phyloP scores from a whole-genome alignment of 73 alveolate genomes.

The Tetrahymena borealis region DNA sequence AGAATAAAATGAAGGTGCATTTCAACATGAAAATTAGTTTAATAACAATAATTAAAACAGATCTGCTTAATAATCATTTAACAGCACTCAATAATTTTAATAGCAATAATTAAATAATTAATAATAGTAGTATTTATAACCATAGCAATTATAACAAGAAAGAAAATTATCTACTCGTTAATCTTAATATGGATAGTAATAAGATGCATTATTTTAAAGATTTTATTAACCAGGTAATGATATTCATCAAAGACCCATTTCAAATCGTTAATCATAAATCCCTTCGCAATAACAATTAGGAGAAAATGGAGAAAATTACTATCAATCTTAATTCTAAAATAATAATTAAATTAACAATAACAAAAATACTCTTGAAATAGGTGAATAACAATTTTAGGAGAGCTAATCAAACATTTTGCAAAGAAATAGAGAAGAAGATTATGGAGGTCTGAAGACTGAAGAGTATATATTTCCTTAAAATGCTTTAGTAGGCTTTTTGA shows the following conservation, averaged over 20 bases:
- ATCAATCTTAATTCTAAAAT: neutral
- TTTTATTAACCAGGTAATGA: neutral
- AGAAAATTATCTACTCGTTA: neutral
- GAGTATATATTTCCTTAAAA: neutral
- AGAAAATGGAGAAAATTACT: neutral
- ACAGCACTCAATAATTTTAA: neutral
- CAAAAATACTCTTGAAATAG: neutral
- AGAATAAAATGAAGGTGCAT: neutral
- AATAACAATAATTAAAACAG: neutral
- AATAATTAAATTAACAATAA: neutral
- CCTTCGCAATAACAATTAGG: neutral
- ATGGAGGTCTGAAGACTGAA: neutral
- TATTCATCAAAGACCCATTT: neutral
- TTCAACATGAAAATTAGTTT: neutral
- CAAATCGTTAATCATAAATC: neutral
- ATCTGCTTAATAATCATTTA: too few species aligned
- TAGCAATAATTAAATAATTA: neutral
- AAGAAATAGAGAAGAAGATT: neutral
- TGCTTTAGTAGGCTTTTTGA: neutral
- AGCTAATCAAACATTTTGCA: neutral
- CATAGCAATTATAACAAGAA: neutral
- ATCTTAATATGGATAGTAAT: neutral
- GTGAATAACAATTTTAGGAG: neutral
- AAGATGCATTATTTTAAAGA: neutral
- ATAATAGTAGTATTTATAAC: neutral